Base-by-base conservation (phyloP, 495 filamentous ascomycete species). In the Trypethelium eluteriae region DNA sequence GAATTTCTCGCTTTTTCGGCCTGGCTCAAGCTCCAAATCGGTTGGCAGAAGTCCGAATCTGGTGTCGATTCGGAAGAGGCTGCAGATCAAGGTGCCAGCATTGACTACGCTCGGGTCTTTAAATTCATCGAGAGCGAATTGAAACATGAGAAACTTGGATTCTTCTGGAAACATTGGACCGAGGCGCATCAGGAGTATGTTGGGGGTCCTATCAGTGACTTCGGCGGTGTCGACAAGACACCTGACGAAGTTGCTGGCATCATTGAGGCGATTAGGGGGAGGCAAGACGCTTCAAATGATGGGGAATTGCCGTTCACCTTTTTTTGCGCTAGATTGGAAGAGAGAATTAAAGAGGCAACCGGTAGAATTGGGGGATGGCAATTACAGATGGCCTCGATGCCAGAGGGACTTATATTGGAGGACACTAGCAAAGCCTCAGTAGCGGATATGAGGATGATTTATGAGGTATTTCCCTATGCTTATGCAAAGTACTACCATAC, bases 11-110 rank as follows among this genome's bases (percentile, higher is more conserved):
- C 84, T 3, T 98, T 98, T 75, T 90, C 89, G 0, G 80, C 81
- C 63, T 98, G 93, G 94, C 81, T 98, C 46, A 85, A 86, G 5
- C 82, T 92, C 67, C 88, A 94, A 71, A 93, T 98, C 63, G 89
- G 96, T 68, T 79, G 79, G 46, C 67, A 59, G 12, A 46, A 78
- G 3, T 79, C 81, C 1, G 81, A 79, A 9, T 76, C 79, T 4
- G 73, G 75, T 0, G 73, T 74, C 18, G 77, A 81, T 2, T 64
- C 72, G 16, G 74, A 75, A 1, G 82, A 85, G 2, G 85, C 88
- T 63, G 72, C 67, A 12, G 74, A 72, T 25, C 72, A 70, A 32
- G 39, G 70, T 12, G 76, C 69, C 9, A 73, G 72, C 11, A 36
- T 77, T 2, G 76, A 77, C 49, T 74, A 72, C 50, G 39, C 16